Evolutionary conservation across 1,284 basidiomycete genomes (phyloP).

Genomic region (Leucocoprinus gongylophorus): DNA sequence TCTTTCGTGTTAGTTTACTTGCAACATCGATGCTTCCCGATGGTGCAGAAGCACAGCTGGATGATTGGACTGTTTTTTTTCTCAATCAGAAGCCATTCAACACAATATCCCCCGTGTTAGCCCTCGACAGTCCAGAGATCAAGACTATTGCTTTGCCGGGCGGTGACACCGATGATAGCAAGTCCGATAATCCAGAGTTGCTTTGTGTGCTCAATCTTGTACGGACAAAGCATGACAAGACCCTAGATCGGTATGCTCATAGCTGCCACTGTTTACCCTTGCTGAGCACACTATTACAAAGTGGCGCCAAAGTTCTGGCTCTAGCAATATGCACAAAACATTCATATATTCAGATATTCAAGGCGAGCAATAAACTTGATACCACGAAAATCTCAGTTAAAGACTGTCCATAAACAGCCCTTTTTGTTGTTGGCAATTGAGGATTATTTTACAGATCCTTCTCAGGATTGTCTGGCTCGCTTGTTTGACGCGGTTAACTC

Average conservation of each 20-base stretch:
- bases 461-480: slow-evolving; percentile 79
- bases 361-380: slow-evolving; percentile 45
- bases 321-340: slow-evolving; percentile 94
- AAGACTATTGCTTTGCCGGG: slow-evolving; percentile 35
- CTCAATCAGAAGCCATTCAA: slow-evolving; percentile 89
- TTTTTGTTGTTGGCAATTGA: slow-evolving; percentile 91
- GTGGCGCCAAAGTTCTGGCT: slow-evolving; percentile 93
- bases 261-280: slow-evolving; percentile 9
- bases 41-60: slow-evolving; percentile 88
- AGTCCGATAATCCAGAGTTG: slow-evolving; percentile 49
- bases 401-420: slow-evolving; percentile 46
- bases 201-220: slow-evolving; percentile 93
- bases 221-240: slow-evolving; percentile 91
- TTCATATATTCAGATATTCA: slow-evolving; percentile 97
- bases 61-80: slow-evolving; percentile 99
- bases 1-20: slow-evolving; percentile 55
- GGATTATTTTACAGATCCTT: slow-evolving; percentile 88
- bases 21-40: slow-evolving; percentile 99
- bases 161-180: slow-evolving; percentile 30
- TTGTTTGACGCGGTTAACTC: slow-evolving; percentile 92
- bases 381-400: not conserved
- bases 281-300: slow-evolving; percentile 25
- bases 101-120: slow-evolving; percentile 76
- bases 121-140: slow-evolving; percentile 55
- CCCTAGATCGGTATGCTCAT: slow-evolving; percentile 63